These are phyloP conservation scores for Sporothrix globosa DNA, from an alignment of 2,329 filamentous ascomycete species.

Conservation along the genomic window DNA sequence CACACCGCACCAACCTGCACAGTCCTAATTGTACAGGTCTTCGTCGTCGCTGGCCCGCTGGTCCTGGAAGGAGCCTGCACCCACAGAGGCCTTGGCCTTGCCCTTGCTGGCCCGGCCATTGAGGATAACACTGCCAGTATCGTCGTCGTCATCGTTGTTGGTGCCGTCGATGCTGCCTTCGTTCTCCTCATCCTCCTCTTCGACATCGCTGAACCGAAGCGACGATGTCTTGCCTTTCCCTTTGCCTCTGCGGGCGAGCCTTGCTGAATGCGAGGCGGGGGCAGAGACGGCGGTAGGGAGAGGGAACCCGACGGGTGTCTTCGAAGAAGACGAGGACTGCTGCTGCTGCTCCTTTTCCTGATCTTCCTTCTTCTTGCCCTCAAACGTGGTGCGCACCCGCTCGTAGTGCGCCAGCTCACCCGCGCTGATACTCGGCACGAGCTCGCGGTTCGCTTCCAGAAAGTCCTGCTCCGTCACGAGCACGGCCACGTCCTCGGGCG, in stretches of 20 bases:
- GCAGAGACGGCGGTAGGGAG: not conserved
- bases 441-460: conserved; percentile 73
- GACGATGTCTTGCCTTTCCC: conserved; percentile 46
- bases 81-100: conserved; percentile 52
- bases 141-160: conserved; percentile 36
- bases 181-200: conserved; percentile 40
- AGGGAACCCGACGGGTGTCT: conserved; percentile 28
- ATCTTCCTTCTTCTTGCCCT: conserved; percentile 61
- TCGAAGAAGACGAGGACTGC: conserved; percentile 37
- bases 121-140: conserved; percentile 44
- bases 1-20: not conserved
- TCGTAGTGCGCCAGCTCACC: conserved; percentile 94
- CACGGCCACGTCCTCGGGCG: conserved; percentile 78
- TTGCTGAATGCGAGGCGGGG: conserved; percentile 13
- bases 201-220: conserved; percentile 42
- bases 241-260: conserved; percentile 36
- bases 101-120: conserved; percentile 52
- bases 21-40: conserved; percentile 53
- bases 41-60: conserved; percentile 61
- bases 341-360: conserved; percentile 41
- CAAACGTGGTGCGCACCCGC: conserved; percentile 78
- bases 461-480: conserved; percentile 92
- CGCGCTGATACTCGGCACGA: conserved; percentile 90
- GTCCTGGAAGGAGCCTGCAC: conserved; percentile 50
- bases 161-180: conserved; percentile 40